Evolutionary conservation across 164 flowering plant genomes (phyloP).

Genomic region (Liquidambar formosana): DNA sequence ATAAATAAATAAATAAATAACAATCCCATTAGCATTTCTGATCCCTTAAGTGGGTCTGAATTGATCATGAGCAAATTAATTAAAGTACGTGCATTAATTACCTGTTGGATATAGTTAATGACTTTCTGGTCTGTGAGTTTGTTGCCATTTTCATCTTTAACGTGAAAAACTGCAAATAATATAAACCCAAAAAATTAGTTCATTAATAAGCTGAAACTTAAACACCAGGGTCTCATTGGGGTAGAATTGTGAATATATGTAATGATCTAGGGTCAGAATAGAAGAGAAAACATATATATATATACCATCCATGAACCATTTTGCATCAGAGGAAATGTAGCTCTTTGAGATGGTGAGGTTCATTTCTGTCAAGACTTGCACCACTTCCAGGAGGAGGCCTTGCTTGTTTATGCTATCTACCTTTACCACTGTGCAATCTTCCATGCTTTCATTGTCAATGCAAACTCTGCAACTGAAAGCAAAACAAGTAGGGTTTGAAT

Average conservation of each 20-base stretch:
- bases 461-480: constrained; percentile 44
- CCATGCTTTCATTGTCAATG: too few species aligned
- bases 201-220: background rate
- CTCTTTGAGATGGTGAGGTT: constrained; percentile 58
- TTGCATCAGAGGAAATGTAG: constrained; percentile 79
- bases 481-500: background rate
- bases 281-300: too few species aligned
- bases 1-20: too few species aligned
- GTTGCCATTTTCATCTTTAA: constrained; percentile 59
- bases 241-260: too few species aligned
- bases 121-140: constrained; percentile 48
- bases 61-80: too few species aligned
- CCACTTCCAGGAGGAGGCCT: constrained; percentile 65
- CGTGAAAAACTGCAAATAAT: constrained; percentile 67
- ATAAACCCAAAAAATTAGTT: background rate
- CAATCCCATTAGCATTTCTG: too few species aligned
- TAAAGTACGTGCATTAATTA: constrained; percentile 14
- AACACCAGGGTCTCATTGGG: too few species aligned
- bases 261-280: too few species aligned
- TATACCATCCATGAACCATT: constrained; percentile 88
- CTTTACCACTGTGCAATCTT: too few species aligned
- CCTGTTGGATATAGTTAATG: constrained; percentile 62
- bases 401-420: constrained; percentile 69
- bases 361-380: constrained; percentile 67
- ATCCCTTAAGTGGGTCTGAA: too few species aligned